Percentiles rank a stretch among this genome's conserved stretches.
phyloP scores from a whole-genome alignment of 352 stramenopile genomes.

The Globisporangium middletonii region DNA sequence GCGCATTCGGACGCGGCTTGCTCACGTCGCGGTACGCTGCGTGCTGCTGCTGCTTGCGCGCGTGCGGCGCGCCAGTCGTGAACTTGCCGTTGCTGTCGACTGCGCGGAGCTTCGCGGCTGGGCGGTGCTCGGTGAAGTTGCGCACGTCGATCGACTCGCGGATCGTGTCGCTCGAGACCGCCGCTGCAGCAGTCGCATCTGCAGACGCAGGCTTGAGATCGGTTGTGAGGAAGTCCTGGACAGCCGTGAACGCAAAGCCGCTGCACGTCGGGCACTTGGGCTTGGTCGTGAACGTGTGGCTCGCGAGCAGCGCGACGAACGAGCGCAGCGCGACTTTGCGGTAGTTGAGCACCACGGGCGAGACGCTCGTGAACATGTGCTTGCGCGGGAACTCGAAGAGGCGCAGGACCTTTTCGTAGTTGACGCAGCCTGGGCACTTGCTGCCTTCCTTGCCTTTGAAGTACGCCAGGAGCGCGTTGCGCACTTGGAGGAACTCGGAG shows the following conservation, averaged over 20 bases:
- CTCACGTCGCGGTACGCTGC: background rate
- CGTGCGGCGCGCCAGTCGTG: conserved; percentile 17
- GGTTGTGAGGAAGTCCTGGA: conserved; percentile 73
- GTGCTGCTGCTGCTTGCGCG: conserved; percentile 9
- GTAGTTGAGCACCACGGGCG: conserved; percentile 72
- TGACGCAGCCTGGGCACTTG: conserved; percentile 77
- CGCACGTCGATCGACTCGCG: conserved; percentile 74
- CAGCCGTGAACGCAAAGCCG: conserved; percentile 59
- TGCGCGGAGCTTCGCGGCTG: conserved; percentile 30
- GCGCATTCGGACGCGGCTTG: conserved; percentile 4
- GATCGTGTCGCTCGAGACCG: conserved; percentile 27
- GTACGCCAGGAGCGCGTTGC: conserved; percentile 58
- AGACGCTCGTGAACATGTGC: conserved; percentile 77
- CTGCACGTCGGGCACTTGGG: conserved; percentile 80
- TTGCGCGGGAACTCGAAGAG: conserved; percentile 84
- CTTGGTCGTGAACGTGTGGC: conserved; percentile 74
- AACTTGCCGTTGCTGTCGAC: conserved; percentile 73
- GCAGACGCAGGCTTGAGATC: conserved; percentile 14
- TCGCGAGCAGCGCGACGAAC: conserved; percentile 69
- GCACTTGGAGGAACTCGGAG: conserved; percentile 77
- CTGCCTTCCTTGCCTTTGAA: conserved; percentile 40
- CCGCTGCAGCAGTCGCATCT: background rate
- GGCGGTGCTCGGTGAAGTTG: conserved; percentile 63
- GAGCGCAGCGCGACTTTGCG: conserved; percentile 66
- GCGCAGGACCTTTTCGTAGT: conserved; percentile 77